Evolutionary conservation across 2,329 filamentous ascomycete species (phyloP), one percentile per base, ranked within the genome.

Genomic region (Neoascochyta sp.): DNA sequence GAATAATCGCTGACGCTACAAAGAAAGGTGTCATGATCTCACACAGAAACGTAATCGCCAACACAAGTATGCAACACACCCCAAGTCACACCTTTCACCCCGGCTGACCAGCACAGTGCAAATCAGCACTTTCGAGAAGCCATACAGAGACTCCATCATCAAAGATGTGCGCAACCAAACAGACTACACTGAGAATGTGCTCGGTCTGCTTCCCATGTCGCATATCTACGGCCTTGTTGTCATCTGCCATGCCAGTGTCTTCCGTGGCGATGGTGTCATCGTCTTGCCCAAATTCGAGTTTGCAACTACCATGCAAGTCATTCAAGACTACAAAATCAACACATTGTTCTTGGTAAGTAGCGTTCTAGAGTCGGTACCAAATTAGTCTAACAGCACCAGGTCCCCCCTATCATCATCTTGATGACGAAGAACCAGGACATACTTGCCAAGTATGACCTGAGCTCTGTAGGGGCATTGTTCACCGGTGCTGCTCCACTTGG

Each of bases 21-120:
- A 28, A 84, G 77, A 87, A 88, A 81, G 85, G 83, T 24, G 85
- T 89, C 30, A 87, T 86, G 80, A 84, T 90, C 36, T 84, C 83
- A 3, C 85, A 90, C 55, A 66, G 67, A 20, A 90, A 90, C 43
- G 80, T 89, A 23, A 89, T 90, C 26, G 76, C 84, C 29, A 90
- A 89, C 52, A 74, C 78, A 0, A 22, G 56, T 59, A 50, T 33
- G 51, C 9, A 10, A 7, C 2, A n/a, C 5, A n/a, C n/a, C n/a
- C n/a, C n/a, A n/a, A n/a, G n/a, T n/a, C n/a, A n/a, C n/a, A 19
- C 7, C 12, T 16, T 4, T 17, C 15, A 10, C 4, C 7, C 4
- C 13, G 9, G 18, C 37, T 46, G 26, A 47, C 32, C 14, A 9
- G 7, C 15, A 7, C 30, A 60, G 51, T 87, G 25, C 83, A 88